These are phyloP conservation scores for Eragrostis nindensis DNA, from an alignment of 176 grass and related monocot genomes.

Conservation along the genomic window DNA sequence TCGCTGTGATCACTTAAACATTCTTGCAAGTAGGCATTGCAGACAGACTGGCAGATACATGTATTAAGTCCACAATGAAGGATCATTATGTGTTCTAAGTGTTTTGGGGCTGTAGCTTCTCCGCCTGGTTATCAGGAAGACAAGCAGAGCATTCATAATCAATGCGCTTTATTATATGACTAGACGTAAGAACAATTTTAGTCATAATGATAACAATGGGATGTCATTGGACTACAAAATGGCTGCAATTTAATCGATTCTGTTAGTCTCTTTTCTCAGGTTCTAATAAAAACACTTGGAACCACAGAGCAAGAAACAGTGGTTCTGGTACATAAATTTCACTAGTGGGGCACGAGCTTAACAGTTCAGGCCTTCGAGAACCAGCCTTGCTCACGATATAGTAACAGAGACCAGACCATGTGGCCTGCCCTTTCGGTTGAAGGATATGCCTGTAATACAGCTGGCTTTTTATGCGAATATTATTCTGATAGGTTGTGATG, in stretches of 20 bases:
- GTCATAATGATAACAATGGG: neutral
- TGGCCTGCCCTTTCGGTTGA: conserved; percentile 25
- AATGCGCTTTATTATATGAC: conserved; percentile 2
- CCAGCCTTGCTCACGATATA: neutral
- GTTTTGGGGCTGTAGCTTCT: neutral
- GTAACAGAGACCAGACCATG: conserved; percentile 30
- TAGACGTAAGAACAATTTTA: neutral
- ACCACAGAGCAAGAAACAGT: conserved; percentile 6
- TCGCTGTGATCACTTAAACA: conserved; percentile 12
- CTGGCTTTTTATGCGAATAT: conserved; percentile 18
- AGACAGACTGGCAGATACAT: conserved; percentile 24
- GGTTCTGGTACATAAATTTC: neutral
- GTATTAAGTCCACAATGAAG: conserved; percentile 36
- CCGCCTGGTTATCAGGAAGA: neutral
- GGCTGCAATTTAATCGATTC: neutral
- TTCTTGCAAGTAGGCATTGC: conserved; percentile 23
- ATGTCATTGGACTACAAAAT: neutral
- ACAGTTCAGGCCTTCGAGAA: conserved; percentile 18
- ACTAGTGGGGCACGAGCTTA: neutral
- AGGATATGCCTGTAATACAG: conserved; percentile 18
- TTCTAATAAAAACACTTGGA: neutral
- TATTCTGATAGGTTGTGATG: neutral
- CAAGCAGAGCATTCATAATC: neutral
- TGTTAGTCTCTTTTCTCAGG: neutral
- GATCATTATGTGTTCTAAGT: neutral